These are phyloP conservation scores for Paecilomyces sp. DNA, from an alignment of 2,329 filamentous ascomycete species.

Conservation along the genomic window DNA sequence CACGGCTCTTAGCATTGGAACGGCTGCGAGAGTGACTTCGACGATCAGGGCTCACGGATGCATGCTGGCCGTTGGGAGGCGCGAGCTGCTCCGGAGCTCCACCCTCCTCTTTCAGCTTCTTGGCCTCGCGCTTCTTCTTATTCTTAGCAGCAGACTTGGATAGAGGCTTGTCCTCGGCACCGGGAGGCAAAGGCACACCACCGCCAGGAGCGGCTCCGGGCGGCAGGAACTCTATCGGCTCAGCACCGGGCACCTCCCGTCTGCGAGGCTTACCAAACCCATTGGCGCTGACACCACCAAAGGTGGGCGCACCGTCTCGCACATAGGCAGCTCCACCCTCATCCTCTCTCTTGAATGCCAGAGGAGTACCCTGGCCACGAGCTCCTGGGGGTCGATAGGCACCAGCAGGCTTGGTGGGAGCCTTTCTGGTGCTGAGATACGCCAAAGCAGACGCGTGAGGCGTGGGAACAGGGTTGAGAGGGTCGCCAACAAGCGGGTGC, in stretches of 20 bases:
- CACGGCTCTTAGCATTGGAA: slow-evolving; percentile 30
- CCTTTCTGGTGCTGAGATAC: slow-evolving; percentile 82
- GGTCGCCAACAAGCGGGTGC: slow-evolving; percentile 57
- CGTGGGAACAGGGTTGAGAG: slow-evolving; percentile 64
- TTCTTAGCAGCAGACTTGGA: slow-evolving; percentile 88
- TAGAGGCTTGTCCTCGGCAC: slow-evolving; percentile 63
- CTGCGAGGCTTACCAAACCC: slow-evolving; percentile 71
- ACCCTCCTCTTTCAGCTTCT: slow-evolving; percentile 72
- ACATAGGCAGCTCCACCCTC: slow-evolving; percentile 87
- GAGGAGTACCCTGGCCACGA: slow-evolving; percentile 76
- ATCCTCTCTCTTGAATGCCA: slow-evolving; percentile 96
- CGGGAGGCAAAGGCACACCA: slow-evolving; percentile 58
- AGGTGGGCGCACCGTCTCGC: slow-evolving; percentile 68
- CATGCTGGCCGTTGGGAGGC: slow-evolving; percentile 20
- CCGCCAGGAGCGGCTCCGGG: slow-evolving; percentile 64
- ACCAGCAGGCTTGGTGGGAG: slow-evolving; percentile 92
- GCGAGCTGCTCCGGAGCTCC: slow-evolving; percentile 43
- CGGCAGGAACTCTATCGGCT: slow-evolving; percentile 57
- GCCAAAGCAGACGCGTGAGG: slow-evolving; percentile 77
- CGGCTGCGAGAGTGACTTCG: slow-evolving; percentile 52
- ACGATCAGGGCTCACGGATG: slow-evolving; percentile 54
- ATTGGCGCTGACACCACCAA: slow-evolving; percentile 53
- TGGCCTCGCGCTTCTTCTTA: slow-evolving; percentile 95
- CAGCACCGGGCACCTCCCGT: slow-evolving; percentile 80
- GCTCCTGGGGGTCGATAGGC: slow-evolving; percentile 94